Base-by-base conservation (phyloP, 306 rosid genomes). In the Adenanthera pavonina region DNA sequence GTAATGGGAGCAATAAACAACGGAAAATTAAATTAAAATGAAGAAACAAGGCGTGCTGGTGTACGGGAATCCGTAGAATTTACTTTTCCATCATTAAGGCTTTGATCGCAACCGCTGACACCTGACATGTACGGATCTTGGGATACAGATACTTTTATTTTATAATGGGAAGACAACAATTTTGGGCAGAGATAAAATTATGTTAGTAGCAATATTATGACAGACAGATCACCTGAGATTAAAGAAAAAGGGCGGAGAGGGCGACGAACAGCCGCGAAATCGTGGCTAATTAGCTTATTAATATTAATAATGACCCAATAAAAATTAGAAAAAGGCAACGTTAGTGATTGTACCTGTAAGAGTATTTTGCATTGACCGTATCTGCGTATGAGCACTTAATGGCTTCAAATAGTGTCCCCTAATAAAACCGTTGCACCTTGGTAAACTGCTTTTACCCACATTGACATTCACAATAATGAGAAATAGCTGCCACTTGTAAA, bases 71-170 rank as follows among this genome's bases (percentile, higher is more conserved):
- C 75, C 67, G 54, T 72, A 34, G 35, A 20, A 46, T 20, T 20
- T 61, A 61, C 82, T 72, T 35, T 12, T 35, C 25, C 61, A 71
- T 77, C 65, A 19, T 40, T 47, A 48, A 48, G n/a, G n/a, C 48
- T 76, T 69, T 16, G 52, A 46, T 69, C 30, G 30, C 47, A 35
- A 48, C 41, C 30, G 6, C 78, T n/a, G 64, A 49, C 61, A 3
- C 43, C 47, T 40, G 66, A 68, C 53, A 25, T 25, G 74, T 12
- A 70, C 69, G 47, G 30, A 36, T 47, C 77, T 66, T 72, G 12
- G 38, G 30, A 34, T 65, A 8, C 56, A n/a, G 30, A 73, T 52
- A 62, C 20, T 73, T 15, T 1, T 16, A 14, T n/a, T 43, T 72
- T 52, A 69, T 20, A 59, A 41, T 15, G 30, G 51, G 3, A 12